Evolutionary conservation across 495 filamentous ascomycete species (phyloP), one percentile per base, ranked within the genome.

Genomic region (Podospora appendiculata): DNA sequence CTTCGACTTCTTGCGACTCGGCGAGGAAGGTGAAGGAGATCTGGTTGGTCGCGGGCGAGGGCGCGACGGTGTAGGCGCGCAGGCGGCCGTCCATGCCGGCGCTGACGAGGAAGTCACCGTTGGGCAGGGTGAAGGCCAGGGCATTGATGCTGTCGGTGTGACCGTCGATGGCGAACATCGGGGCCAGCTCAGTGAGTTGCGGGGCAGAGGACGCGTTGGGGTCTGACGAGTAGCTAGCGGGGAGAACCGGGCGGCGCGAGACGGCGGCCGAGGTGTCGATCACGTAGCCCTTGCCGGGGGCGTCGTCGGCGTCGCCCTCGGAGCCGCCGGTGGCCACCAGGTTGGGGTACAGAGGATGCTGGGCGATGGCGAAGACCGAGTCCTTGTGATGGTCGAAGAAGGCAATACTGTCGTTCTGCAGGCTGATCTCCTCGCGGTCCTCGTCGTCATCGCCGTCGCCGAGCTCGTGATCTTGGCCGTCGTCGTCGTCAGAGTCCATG

Each of bases 61-160:
- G 78, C 6, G 79, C 73, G 11, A 83, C 86, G 32, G 82, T 82
- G 42, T 85, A 80, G 32, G 80, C 85, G 47, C 84, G 71, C 19
- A 95, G 70, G 2, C 87, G 83, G 32, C 70, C 94, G 65, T 97
- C 93, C 47, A 99, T 69, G 9, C 91, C 91, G 4, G 84, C 94
- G 14, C 87, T 88, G 25, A 90, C 74, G n/a, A 90, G 75, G 61
- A 89, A 95, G 54, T 90, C 83, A 41, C 93, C 94, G 48, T 78
- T 74, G 0, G 90, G 90, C 40, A 88, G 75, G 1, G 89, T 94
- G 61, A 95, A 99, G 1, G 81, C 69, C 0, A 96, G 79, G 1
- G 88, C 83, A 65, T 90, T 93, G 54, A 99, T 83, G 40, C 85
- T 91, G 66, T 97, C 94, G 39, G 82, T 88, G 70, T 99, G 94